Percentiles rank a stretch among this genome's conserved stretches.
Evolutionary conservation across 345 rosid species (phyloP).

Genomic region (Populus deltoides): DNA sequence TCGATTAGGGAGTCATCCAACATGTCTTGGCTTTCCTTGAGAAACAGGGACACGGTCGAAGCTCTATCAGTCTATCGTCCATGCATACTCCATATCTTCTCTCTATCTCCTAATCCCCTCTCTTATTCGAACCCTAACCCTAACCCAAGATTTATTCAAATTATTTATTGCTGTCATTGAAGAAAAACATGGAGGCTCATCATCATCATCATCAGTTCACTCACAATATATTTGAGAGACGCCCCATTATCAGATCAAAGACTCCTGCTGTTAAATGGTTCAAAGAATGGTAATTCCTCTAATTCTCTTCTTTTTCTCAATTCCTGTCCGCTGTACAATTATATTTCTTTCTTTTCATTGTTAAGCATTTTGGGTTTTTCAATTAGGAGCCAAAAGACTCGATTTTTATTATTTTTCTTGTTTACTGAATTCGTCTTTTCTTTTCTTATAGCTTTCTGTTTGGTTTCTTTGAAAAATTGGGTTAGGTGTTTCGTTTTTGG

Average conservation of each 20-base stretch:
- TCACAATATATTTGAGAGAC: conserved; percentile 69
- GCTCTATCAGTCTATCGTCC: not conserved
- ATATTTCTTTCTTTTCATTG: not conserved
- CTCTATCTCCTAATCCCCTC: not conserved
- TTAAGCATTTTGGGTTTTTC: not conserved
- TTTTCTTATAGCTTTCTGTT: not conserved
- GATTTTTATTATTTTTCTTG: not conserved
- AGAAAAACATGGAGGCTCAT: not conserved
- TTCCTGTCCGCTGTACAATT: not conserved
- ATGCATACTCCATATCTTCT: too few species aligned
- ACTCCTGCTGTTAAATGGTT: conserved; percentile 82
- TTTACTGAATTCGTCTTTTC: not conserved
- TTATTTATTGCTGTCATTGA: not conserved
- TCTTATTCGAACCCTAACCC: not conserved
- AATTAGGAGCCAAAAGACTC: not conserved
- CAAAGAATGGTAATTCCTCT: conserved; percentile 60
- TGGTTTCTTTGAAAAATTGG: not conserved
- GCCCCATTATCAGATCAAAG: conserved; percentile 62
- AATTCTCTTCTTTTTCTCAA: not conserved
- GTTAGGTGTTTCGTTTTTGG: not conserved
- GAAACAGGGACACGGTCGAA: not conserved
- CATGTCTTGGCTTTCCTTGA: not conserved
- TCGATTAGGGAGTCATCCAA: not conserved
- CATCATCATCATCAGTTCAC: conserved; percentile 28
- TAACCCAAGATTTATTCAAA: not conserved